Base-by-base conservation (phyloP, 2,329 filamentous ascomycete species). In the Hypoxylon sp. region DNA sequence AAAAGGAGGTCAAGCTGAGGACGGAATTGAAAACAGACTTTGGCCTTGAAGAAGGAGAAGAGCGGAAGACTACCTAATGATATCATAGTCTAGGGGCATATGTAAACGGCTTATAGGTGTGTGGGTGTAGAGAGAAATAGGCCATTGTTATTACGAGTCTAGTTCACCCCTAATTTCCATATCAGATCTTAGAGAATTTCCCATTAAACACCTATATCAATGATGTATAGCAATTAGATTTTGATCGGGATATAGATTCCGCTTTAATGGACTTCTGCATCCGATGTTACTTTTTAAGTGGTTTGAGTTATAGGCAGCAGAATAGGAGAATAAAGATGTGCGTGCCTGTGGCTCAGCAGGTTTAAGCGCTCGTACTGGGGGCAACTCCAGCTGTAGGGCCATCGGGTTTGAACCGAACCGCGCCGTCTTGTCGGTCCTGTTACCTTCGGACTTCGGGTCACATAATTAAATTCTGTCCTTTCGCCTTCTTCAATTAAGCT, bases 11-110 rank as follows among this genome's bases (percentile, higher is more conserved):
- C 13, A 75, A 78, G 68, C 72, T 83, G 70, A 72, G 80, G 44
- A 78, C 75, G 11, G 76, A 79, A 17, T 69, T 83, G 39, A 77
- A 82, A 50, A 83, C 80, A 0, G 76, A 79, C 14, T 83, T 78
- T 71, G 81, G 81, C 0, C 68, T 83, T 3, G 78, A 80, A 65
- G 72, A 77, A 22, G 61, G 70, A 33, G 78, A 80, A 64, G 71
- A 77, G 14, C 63, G 67, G 33, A 47, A 68, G 58, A 54, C 55
- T 24, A 22, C 1, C 19, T 22, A 63, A 50, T 47, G 35, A 55
- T 53, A 22, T 3, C 53, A 42, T 14, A 31, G 17, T 11, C 8
- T 47, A 56, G 17, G 17, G 3, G 11, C 35, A n/a, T n/a, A 11
- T 47, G 44, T 4, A 44, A 11, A 11, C 22, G 10, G 39, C 9